Evolutionary conservation across 257 asterid species (phyloP), one percentile per base, ranked within the genome.

Genomic region (Plantago ovata): DNA sequence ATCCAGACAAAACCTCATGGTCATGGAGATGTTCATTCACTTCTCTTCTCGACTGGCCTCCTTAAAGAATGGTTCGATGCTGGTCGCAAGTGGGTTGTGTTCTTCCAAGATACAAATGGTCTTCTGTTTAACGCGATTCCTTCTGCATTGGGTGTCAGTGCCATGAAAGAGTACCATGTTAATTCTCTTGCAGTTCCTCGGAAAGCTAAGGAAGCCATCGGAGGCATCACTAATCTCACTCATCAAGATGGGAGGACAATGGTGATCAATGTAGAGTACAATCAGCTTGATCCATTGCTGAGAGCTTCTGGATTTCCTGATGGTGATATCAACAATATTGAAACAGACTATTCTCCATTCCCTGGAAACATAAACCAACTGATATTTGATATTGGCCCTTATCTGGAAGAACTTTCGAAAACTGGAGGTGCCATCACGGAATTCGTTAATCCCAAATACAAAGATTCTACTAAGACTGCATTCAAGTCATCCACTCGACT

Each of bases 1-100:
- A 79, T 93, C 68, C 99, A 93, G 98, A 92, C 95, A 71, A 92
- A 92, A 75, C 98, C 98, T 64, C 98, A 92, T 64, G 98, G 98
- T 65, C 98, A 92, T 73, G 98, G 98, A 52, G 98, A 92, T 65
- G 95, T 92, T 72, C 98, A 92, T 75, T 84, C 96, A 41, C 95
- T 92, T 82, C 94, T 92, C 45, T 88, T 80, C 71, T 85, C 98
- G 45, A 84, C 79, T 53, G 96, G 98, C 56, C 82, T 85, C 82
- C 95, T 92, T 60, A 84, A 81, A 71, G 80, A 67, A 58, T 92
- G 98, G 98, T 79, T 74, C 64, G 83, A 66, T 65, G 84, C 81
- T 68, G 96, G 98, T 52, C 78, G 94, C 55, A 86, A 79, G 68
- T 93, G 98, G 98, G 96, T 89, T 65, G 65, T 86, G 57, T 93